Conservation (phyloP, 2,329 filamentous ascomycete species). For the Colletotrichum tabaci region DNA sequence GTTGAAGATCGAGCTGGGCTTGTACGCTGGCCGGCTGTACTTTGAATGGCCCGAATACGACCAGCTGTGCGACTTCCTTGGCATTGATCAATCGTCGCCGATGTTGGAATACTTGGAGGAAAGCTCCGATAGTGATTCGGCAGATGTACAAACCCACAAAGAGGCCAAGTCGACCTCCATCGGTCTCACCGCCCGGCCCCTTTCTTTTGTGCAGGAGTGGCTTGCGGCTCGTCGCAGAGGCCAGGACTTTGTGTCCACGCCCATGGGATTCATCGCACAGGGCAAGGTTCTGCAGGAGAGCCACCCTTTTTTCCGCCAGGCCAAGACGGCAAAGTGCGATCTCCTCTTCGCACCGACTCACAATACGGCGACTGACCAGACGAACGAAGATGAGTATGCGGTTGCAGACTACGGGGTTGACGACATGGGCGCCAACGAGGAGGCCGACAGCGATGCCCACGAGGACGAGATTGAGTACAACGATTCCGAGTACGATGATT, state of each 20-base stretch:
- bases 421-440: slow-evolving; percentile 37
- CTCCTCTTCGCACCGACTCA: slow-evolving; percentile 21
- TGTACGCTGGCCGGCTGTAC: slow-evolving; percentile 74
- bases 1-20: slow-evolving; percentile 71
- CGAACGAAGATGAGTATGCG: slow-evolving; percentile 15
- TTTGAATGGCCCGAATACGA: slow-evolving; percentile 65
- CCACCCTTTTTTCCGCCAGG: slow-evolving; percentile 66
- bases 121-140: slow-evolving; percentile 7
- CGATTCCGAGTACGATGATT: slow-evolving; percentile 30
- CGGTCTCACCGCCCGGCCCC: slow-evolving; percentile 52
- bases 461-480: slow-evolving; percentile 40
- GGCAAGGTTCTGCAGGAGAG: slow-evolving; percentile 62
- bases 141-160: neutral
- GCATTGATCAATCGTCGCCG: slow-evolving; percentile 44
- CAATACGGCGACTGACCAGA: neutral
- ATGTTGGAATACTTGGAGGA: slow-evolving; percentile 19
- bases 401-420: slow-evolving; percentile 29
- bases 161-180: neutral
- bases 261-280: slow-evolving; percentile 70
- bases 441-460: slow-evolving; percentile 31
- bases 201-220: slow-evolving; percentile 71
- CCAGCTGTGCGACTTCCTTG: slow-evolving; percentile 52
- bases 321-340: slow-evolving; percentile 34
- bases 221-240: slow-evolving; percentile 66
- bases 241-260: slow-evolving; percentile 71